Conservation (phyloP, 768 basidiomycete genomes). For the Paxillus rubicundulus region DNA sequence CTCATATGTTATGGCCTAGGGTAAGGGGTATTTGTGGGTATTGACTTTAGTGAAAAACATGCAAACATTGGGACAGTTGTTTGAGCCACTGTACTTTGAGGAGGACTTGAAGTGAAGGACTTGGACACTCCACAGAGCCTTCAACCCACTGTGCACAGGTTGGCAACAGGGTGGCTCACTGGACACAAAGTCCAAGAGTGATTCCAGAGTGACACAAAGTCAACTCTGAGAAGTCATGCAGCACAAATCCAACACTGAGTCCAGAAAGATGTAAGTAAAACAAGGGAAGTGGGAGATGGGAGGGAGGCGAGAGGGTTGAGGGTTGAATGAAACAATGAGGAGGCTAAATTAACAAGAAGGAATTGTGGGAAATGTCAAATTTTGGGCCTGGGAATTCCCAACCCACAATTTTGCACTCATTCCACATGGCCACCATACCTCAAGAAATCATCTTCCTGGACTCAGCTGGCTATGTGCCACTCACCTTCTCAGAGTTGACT, state of each 20-base stretch:
- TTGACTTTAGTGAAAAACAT: no score
- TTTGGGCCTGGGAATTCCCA: no score
- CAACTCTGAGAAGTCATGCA: background rate
- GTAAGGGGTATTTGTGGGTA: no score
- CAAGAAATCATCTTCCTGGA: background rate
- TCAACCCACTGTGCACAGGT: background rate
- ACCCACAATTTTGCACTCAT: no score
- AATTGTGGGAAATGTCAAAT: no score
- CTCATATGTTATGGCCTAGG: no score
- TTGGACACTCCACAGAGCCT: background rate
- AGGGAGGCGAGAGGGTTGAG: background rate
- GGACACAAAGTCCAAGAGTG: conserved; percentile 3
- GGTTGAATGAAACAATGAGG: background rate
- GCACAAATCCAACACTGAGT: conserved; percentile 1
- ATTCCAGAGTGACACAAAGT: conserved; percentile 2
- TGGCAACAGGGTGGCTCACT: background rate
- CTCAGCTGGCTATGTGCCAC: background rate
- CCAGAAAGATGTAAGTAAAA: background rate
- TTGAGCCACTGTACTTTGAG: no score
- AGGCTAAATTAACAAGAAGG: no score
- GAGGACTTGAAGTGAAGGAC: background rate
- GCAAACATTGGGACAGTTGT: no score
- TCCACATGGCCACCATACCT: no score
- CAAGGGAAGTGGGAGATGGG: background rate
- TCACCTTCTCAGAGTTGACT: conserved; percentile 1